Conservation (phyloP, 139 green algal genomes). For the Coccomyxa sp. region DNA sequence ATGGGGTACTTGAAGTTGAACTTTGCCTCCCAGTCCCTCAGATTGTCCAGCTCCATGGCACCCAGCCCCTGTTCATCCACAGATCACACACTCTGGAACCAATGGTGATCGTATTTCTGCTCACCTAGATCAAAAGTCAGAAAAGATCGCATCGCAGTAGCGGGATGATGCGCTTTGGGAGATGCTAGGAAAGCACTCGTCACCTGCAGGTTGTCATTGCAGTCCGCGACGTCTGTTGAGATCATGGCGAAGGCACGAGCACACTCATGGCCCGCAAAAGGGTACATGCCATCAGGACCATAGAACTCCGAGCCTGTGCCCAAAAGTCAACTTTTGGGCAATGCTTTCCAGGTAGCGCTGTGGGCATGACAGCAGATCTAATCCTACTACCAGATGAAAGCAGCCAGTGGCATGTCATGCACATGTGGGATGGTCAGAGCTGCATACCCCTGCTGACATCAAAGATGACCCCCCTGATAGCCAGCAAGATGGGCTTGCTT, state of each 20-base stretch:
- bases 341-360: not conserved
- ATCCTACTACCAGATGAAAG: not conserved
- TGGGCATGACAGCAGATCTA: not conserved
- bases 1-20: slow-evolving; percentile 26
- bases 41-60: slow-evolving; percentile 53
- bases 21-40: slow-evolving; percentile 67
- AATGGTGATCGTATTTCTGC: not conserved
- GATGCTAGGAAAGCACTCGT: slow-evolving; percentile 6
- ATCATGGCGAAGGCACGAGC: slow-evolving; percentile 75
- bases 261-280: slow-evolving; percentile 77
- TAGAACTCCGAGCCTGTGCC: slow-evolving; percentile 64
- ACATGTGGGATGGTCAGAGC: not conserved
- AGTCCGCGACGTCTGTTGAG: slow-evolving; percentile 67
- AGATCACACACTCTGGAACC: not conserved
- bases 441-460: slow-evolving; percentile 57
- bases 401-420: not conserved
- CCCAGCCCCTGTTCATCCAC: slow-evolving; percentile 4
- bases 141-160: not conserved
- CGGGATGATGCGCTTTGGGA: too few species aligned
- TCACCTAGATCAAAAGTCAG: not conserved
- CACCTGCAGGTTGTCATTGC: slow-evolving; percentile 49
- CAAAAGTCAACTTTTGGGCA: not conserved
- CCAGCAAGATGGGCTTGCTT: slow-evolving; percentile 58
- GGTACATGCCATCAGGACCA: slow-evolving; percentile 77
- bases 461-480: slow-evolving; percentile 69